Evolutionary conservation across 2,329 filamentous ascomycete genomes (phyloP).

Genomic region (Helotiales sp.): DNA sequence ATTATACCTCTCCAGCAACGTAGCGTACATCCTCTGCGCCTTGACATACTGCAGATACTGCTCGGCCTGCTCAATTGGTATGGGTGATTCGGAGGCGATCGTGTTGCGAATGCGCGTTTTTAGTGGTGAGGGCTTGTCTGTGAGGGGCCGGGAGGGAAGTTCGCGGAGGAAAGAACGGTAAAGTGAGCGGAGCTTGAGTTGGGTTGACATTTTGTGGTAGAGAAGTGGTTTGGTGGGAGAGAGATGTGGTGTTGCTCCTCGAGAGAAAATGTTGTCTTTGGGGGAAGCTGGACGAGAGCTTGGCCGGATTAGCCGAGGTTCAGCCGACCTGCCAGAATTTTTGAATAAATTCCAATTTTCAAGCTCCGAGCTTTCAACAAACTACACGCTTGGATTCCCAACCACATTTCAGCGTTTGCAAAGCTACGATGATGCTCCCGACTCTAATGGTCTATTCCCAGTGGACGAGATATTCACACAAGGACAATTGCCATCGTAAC

Average conservation of each 20-base stretch:
- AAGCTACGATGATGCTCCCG: background rate
- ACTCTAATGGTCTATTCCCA: background rate
- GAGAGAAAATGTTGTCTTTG: background rate
- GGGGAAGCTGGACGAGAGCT: slow-evolving; percentile 3
- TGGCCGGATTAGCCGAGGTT: background rate
- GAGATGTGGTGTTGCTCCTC: background rate
- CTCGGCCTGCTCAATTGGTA: slow-evolving; percentile 60
- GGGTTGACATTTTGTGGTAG: slow-evolving; percentile 40
- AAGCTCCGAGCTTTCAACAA: background rate
- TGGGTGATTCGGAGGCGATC: slow-evolving; percentile 53
- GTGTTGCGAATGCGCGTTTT: slow-evolving; percentile 70
- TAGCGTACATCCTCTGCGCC: slow-evolving; percentile 84
- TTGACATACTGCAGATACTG: slow-evolving; percentile 81
- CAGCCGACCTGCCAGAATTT: background rate
- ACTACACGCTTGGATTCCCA: slow-evolving; percentile 6
- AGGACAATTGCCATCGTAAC: background rate
- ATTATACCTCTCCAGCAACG: slow-evolving; percentile 89
- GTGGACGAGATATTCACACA: background rate
- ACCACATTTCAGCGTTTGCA: slow-evolving; percentile 19
- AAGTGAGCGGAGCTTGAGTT: slow-evolving; percentile 69
- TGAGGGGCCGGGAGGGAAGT: slow-evolving; percentile 72
- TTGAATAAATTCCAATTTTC: slow-evolving; percentile 8
- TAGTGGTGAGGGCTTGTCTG: slow-evolving; percentile 61
- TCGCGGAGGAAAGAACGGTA: slow-evolving; percentile 91
- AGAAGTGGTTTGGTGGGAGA: slow-evolving; percentile 1